Evolutionary conservation across 129 eudicot species (phyloP).

Genomic region (carrot (Daucus carota)): DNA sequence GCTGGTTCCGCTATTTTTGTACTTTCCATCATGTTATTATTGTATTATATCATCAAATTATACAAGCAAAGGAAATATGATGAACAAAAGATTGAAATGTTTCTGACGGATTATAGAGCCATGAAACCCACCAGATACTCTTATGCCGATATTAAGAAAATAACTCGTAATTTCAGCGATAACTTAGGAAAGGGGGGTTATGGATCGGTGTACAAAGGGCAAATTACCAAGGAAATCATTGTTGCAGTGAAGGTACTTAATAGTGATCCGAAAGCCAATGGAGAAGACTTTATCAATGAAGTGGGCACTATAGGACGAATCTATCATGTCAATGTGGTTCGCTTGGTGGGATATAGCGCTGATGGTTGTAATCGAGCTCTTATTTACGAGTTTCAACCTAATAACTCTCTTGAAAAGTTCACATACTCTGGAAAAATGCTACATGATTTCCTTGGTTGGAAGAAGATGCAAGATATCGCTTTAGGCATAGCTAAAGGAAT

Average conservation of each 20-base stretch:
- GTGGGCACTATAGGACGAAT: background rate
- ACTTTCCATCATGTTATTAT: background rate
- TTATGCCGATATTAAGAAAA: conserved; percentile 5
- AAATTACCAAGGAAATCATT: background rate
- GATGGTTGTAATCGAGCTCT: conserved; percentile 7
- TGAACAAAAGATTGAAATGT: background rate
- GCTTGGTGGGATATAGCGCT: background rate
- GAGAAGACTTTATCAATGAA: conserved; percentile 12
- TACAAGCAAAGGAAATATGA: background rate
- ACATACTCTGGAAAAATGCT: background rate
- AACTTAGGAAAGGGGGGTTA: conserved; percentile 2
- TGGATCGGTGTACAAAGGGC: conserved; percentile 9
- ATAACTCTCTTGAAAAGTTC: conserved; percentile 10
- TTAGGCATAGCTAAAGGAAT: conserved; percentile 1
- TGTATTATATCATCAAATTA: background rate
- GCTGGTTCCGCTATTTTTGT: background rate
- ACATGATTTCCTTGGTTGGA: background rate
- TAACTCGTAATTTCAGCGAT: conserved; percentile 5
- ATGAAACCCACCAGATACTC: conserved; percentile 9
- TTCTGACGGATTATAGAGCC: background rate
- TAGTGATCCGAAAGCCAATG: background rate
- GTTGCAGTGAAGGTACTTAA: conserved; percentile 10
- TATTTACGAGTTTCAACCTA: conserved; percentile 3
- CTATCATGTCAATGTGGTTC: conserved; percentile 1
- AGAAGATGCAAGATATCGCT: background rate